Conservation (phyloP, 2,329 filamentous ascomycete genomes). For the Microsporum ferrugineum region DNA sequence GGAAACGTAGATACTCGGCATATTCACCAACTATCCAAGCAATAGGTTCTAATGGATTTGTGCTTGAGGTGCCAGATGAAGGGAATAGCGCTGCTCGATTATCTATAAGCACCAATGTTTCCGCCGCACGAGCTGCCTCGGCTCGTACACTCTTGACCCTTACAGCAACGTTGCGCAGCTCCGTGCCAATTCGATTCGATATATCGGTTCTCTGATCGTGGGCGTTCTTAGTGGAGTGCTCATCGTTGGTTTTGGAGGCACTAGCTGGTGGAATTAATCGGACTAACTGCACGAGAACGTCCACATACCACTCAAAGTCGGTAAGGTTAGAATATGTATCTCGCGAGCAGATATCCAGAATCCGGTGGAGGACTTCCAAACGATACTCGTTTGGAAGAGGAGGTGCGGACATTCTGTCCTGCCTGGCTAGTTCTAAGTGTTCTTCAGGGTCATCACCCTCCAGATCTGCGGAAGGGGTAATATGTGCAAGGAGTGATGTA, state of each 20-base stretch:
- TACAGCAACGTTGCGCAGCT: slow-evolving; percentile 81
- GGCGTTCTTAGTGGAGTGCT: slow-evolving; percentile 12
- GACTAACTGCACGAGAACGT: slow-evolving; percentile 75
- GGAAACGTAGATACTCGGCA: slow-evolving; percentile 55
- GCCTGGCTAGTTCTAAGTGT: slow-evolving; percentile 43
- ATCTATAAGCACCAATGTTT: slow-evolving; percentile 53
- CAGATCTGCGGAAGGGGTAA: slow-evolving; percentile 42
- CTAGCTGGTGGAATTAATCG: slow-evolving; percentile 42
- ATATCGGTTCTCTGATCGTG: slow-evolving; percentile 17
- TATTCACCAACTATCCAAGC: slow-evolving; percentile 88
- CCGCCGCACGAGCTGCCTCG: slow-evolving; percentile 72
- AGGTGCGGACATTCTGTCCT: slow-evolving; percentile 40
- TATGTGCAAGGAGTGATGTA: slow-evolving; percentile 25
- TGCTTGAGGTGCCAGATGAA: slow-evolving; percentile 38
- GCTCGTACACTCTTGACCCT: slow-evolving; percentile 74
- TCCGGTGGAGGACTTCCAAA: slow-evolving; percentile 66
- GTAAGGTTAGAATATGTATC: slow-evolving; percentile 75
- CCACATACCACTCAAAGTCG: slow-evolving; percentile 97
- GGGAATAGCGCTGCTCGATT: slow-evolving; percentile 50
- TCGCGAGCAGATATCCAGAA: slow-evolving; percentile 78
- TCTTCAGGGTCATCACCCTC: slow-evolving; percentile 49
- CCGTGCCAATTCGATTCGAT: slow-evolving; percentile 55
- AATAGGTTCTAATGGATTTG: slow-evolving; percentile 60
- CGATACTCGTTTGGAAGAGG: slow-evolving; percentile 78
- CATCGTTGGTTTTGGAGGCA: slow-evolving; percentile 12